A percentile compares a stretch with the other conserved stretches of the same genome.
Conservation (phyloP, 495 filamentous ascomycete species). For the Hypomontagnella submonticulosa region DNA sequence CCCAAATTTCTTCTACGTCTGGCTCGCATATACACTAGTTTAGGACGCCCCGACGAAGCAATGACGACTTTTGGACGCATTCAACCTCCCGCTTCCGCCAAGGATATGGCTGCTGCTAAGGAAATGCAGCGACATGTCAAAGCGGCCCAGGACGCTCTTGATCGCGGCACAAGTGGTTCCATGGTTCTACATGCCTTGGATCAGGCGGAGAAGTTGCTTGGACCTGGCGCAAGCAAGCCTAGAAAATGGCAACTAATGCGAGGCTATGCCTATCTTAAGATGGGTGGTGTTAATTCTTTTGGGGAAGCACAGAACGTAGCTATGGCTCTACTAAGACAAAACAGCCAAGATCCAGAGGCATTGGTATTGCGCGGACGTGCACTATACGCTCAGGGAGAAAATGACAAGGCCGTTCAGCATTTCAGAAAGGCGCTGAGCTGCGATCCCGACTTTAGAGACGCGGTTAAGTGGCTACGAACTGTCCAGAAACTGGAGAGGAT, state of each 20-base stretch:
- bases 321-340: conserved; percentile 83
- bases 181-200: conserved; percentile 94
- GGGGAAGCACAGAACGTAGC: conserved; percentile 94
- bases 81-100: conserved; percentile 78
- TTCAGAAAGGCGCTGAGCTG: conserved; percentile 89
- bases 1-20: conserved; percentile 87
- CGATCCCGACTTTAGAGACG: conserved; percentile 90
- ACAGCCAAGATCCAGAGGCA: conserved; percentile 92
- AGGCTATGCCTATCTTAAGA: conserved; percentile 93
- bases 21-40: conserved; percentile 84
- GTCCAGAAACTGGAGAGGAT: conserved; percentile 91
- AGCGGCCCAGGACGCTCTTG: conserved; percentile 80
- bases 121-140: conserved; percentile 85
- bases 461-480: conserved; percentile 82
- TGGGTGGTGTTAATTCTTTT: conserved; percentile 87
- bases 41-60: conserved; percentile 87
- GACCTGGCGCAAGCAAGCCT: conserved; percentile 75
- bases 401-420: conserved; percentile 92
- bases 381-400: conserved; percentile 90
- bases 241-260: conserved; percentile 93
- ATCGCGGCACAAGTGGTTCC: conserved; percentile 78
- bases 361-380: conserved; percentile 88
- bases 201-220: conserved; percentile 83
- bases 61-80: conserved; percentile 80
- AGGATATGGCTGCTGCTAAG: conserved; percentile 80